Base-by-base conservation (phyloP, 306 rosid genomes). In the Vigna mungo region DNA sequence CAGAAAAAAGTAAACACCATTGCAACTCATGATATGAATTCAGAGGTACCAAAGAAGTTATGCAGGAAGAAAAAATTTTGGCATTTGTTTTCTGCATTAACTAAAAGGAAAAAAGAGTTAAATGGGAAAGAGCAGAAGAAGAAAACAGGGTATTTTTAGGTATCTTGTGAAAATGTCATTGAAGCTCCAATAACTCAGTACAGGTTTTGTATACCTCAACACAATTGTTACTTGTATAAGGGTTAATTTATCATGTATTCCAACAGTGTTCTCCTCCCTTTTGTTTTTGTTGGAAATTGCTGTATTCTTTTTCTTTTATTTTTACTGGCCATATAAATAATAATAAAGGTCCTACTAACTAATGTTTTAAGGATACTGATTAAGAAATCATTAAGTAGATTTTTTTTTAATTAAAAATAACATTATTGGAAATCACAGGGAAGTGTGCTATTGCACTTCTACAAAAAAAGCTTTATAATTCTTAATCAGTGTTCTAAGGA, bases 11-110 rank as follows among this genome's bases (percentile, higher is more conserved):
- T 44, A 2, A 61, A 75, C 61, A 61, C 46, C 23, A 18, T 15
- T 69, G 68, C 20, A 20, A 52, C 74, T 43, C 72, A 68, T 21
- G 83, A 68, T 63, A 80, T 47, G 59, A 34, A 74, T 44, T 77
- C 77, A 27, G 54, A 65, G 41, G 72, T 16, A 72, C 58, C 53
- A 54, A 86, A 75, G 78, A 79, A 55, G 68, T 25, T 69, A 1
- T 55, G 75, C 75, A 54, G 60, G 78, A 72, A 15, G 56, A 77
- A 48, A 78, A 89, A 48, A 53, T 73, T 12, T 37, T 0, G 71
- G 9, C 61, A 74, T 59, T 87, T 41, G 94, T 77, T 82, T 86
- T 83, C 66, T 34, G 34, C 58, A 5, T 46, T 74, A 75, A 60
- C 52, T 56, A 23, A 30, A 51, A 36, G 52, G 39, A 34, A 16